phyloP scores from a whole-genome alignment of 495 filamentous ascomycete species.

The Tetracladium marchalianum region DNA sequence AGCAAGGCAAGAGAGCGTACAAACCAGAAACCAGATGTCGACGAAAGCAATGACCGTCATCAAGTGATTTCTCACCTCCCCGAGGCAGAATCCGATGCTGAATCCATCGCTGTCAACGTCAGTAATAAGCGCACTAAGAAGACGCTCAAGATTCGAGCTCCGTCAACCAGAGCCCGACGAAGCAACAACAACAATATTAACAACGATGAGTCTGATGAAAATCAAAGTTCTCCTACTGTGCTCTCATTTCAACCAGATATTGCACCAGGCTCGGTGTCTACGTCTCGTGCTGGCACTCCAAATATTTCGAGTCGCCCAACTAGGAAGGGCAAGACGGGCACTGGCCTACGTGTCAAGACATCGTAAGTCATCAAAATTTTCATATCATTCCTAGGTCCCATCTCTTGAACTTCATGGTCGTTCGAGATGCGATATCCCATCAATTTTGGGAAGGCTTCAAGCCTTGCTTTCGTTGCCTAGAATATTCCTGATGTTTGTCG shows the following conservation, averaged over 20 bases:
- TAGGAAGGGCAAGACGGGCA: slow-evolving; percentile 44
- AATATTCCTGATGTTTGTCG: slow-evolving; percentile 10
- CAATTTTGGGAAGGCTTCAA: slow-evolving; percentile 1
- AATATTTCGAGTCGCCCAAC: slow-evolving; percentile 33
- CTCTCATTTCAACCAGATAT: slow-evolving; percentile 19
- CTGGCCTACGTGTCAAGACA: slow-evolving; percentile 51
- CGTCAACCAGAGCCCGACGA: slow-evolving; percentile 18
- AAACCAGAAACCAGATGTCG: not conserved
- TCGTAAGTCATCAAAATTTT: slow-evolving; percentile 45
- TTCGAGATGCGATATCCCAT: not conserved
- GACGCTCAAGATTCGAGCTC: slow-evolving; percentile 17
- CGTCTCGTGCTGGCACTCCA: slow-evolving; percentile 48
- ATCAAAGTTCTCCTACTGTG: slow-evolving; percentile 18
- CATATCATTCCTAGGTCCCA: not conserved
- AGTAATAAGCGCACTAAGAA: not conserved
- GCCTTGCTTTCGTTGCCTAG: slow-evolving; percentile 13
- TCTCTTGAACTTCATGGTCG: not conserved
- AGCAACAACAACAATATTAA: slow-evolving; percentile 19
- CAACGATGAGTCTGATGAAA: slow-evolving; percentile 28
- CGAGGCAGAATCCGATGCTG: slow-evolving; percentile 14
- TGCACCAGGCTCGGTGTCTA: slow-evolving; percentile 31
- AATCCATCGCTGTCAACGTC: slow-evolving; percentile 4
- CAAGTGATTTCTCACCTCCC: slow-evolving; percentile 4
- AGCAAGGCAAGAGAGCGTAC: slow-evolving; percentile 10
- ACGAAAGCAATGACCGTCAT: slow-evolving; percentile 17